Conservation (phyloP, 2,329 filamentous ascomycete genomes). For the Nemania serpens region DNA sequence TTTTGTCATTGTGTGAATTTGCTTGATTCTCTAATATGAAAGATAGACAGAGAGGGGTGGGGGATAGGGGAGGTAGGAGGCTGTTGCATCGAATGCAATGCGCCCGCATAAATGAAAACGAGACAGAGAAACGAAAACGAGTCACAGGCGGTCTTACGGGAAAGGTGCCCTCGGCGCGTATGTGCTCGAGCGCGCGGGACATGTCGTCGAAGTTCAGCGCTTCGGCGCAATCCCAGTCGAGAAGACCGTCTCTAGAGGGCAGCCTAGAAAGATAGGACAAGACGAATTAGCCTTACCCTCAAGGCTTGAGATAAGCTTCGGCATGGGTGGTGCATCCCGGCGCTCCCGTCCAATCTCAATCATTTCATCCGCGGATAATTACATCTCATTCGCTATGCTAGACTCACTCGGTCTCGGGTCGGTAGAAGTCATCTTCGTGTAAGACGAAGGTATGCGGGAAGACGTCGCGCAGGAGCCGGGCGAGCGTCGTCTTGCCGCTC, state of each 20-base stretch:
- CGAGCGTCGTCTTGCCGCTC: slow-evolving; percentile 93
- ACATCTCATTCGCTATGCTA: too few relatives aligned
- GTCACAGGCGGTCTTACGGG: slow-evolving; percentile 57
- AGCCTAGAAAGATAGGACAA: slow-evolving; percentile 53
- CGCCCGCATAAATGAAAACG: background rate
- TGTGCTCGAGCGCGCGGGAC: slow-evolving; percentile 68
- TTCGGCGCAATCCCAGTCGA: slow-evolving; percentile 91
- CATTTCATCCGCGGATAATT: too few relatives aligned
- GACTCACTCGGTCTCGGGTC: slow-evolving; percentile 71
- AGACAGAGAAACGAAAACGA: background rate
- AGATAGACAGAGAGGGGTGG: too few relatives aligned
- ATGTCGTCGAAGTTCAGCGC: slow-evolving; percentile 75
- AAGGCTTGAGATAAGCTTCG: too few relatives aligned
- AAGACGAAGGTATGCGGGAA: slow-evolving; percentile 81
- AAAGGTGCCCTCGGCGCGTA: slow-evolving; percentile 69
- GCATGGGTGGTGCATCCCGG: too few relatives aligned
- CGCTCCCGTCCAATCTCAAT: too few relatives aligned
- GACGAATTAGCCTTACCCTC: too few relatives aligned
- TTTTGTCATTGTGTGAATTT: too few relatives aligned
- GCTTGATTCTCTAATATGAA: too few relatives aligned
- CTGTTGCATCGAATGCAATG: background rate
- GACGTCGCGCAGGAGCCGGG: slow-evolving; percentile 79
- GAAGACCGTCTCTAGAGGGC: slow-evolving; percentile 62
- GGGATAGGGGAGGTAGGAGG: background rate
- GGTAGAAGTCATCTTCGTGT: slow-evolving; percentile 97